Conservation (phyloP, 495 filamentous ascomycete species). For the Geopyxis carbonaria region DNA sequence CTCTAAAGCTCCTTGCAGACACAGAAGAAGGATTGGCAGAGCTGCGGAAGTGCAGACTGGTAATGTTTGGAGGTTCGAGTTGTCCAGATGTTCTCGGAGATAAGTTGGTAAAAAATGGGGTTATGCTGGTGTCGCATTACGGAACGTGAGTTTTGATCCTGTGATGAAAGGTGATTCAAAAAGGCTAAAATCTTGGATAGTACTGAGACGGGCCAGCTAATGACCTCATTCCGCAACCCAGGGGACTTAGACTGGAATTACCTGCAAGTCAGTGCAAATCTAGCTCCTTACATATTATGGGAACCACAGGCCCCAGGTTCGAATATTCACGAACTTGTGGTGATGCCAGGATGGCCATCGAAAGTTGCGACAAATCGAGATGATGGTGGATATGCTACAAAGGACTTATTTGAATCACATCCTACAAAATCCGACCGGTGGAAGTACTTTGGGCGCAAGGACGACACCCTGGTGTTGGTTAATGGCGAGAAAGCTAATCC, state of each 20-base stretch:
- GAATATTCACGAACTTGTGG: slow-evolving; percentile 37
- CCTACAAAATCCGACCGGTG: slow-evolving; percentile 28
- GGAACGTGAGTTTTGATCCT: too few species aligned
- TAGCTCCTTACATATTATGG: slow-evolving; percentile 34
- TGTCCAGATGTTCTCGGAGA: slow-evolving; percentile 43
- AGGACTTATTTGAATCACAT: slow-evolving; percentile 41
- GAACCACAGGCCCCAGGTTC: slow-evolving; percentile 31
- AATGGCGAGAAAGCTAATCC: slow-evolving; percentile 36
- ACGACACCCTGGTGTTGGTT: slow-evolving; percentile 37
- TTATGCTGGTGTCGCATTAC: slow-evolving; percentile 35
- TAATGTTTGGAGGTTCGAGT: slow-evolving; percentile 36
- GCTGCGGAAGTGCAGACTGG: slow-evolving; percentile 30
- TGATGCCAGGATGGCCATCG: slow-evolving; percentile 42
- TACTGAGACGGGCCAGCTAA: slow-evolving; percentile 39
- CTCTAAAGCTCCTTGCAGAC: slow-evolving; percentile 37
- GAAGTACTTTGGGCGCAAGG: slow-evolving; percentile 31
- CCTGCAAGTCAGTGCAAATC: slow-evolving; percentile 32
- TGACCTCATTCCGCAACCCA: too few species aligned
- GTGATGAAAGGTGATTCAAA: too few species aligned
- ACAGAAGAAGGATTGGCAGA: slow-evolving; percentile 31
- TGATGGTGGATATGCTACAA: slow-evolving; percentile 40
- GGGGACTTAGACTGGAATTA: slow-evolving; percentile 37
- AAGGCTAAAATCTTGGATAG: too few species aligned
- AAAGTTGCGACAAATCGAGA: slow-evolving; percentile 42
- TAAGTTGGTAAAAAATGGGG: slow-evolving; percentile 31